A percentile compares a stretch with the other conserved stretches of the same genome.
phyloP scores from a whole-genome alignment of 139 green algal genomes.

The Picochlorum sp. region DNA sequence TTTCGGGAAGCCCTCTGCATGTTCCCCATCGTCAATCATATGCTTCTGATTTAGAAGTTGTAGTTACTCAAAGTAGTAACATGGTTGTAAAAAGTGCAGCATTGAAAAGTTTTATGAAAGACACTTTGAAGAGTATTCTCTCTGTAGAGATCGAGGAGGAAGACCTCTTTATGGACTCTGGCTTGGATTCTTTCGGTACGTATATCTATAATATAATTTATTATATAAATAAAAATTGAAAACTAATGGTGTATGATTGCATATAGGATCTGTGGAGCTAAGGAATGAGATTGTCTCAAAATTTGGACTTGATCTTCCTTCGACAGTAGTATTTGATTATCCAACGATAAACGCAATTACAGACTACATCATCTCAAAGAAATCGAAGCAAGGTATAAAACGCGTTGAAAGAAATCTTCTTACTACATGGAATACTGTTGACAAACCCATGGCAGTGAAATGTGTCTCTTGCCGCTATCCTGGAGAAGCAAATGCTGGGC shows the following conservation, averaged over 20 bases:
- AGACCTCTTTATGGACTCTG: slow-evolving; percentile 1
- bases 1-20: too few relatives aligned
- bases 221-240: neutral
- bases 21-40: too few relatives aligned
- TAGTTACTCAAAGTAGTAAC: too few relatives aligned
- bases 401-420: too few relatives aligned
- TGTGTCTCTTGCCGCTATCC: neutral
- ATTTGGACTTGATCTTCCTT: slow-evolving; percentile 25
- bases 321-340: slow-evolving; percentile 50
- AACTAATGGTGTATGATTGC: slow-evolving; percentile 11
- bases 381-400: too few relatives aligned
- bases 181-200: slow-evolving; percentile 3
- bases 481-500: neutral
- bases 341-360: slow-evolving; percentile 8
- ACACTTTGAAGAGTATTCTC: neutral
- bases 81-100: too few relatives aligned
- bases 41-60: too few relatives aligned
- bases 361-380: neutral
- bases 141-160: neutral
- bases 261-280: slow-evolving; percentile 65
- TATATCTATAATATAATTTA: neutral
- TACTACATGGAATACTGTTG: too few relatives aligned
- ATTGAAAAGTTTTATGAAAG: too few relatives aligned
- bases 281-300: slow-evolving; percentile 44
- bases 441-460: too few relatives aligned